Conservation (phyloP, 2,329 filamentous ascomycete genomes). For the Cercospora beticola region DNA sequence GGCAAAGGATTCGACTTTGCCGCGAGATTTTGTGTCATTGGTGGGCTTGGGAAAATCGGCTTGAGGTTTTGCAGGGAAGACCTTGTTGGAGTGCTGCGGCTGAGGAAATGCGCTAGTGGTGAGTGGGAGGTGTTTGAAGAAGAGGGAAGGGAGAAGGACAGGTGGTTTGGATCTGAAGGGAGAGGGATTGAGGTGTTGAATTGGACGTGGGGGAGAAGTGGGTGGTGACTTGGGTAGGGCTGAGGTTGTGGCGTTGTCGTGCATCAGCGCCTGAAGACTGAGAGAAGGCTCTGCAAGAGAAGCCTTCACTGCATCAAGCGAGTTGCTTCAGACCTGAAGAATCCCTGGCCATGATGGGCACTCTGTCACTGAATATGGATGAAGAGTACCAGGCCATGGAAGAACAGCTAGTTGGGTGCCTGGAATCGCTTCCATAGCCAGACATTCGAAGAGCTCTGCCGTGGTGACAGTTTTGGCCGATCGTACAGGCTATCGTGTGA, state of each 20-base stretch:
- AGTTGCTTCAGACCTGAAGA: neutral
- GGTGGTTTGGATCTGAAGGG: neutral
- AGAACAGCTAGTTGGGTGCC: neutral
- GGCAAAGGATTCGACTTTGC: neutral
- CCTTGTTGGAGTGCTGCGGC: neutral
- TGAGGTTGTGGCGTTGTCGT: neutral
- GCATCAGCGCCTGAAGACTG: neutral
- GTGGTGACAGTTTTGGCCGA: neutral
- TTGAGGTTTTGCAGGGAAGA: neutral
- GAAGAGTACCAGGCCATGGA: neutral
- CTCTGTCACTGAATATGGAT: neutral
- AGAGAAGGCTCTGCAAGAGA: neutral
- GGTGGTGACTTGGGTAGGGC: neutral
- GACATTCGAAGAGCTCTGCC: neutral
- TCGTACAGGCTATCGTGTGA: neutral
- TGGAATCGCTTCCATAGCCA: neutral
- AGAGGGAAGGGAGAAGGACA: neutral
- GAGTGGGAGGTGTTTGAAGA: neutral
- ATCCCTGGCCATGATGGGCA: neutral
- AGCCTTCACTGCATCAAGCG: neutral
- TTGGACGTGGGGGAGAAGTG: neutral
- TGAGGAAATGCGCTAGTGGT: neutral
- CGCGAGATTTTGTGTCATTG: neutral
- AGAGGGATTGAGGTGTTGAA: neutral
- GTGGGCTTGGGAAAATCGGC: neutral